Percentiles rank a stretch among this genome's conserved stretches.
These are phyloP conservation scores for Annulohypoxylon moriforme DNA, from an alignment of 495 filamentous ascomycete species.

Conservation along the genomic window DNA sequence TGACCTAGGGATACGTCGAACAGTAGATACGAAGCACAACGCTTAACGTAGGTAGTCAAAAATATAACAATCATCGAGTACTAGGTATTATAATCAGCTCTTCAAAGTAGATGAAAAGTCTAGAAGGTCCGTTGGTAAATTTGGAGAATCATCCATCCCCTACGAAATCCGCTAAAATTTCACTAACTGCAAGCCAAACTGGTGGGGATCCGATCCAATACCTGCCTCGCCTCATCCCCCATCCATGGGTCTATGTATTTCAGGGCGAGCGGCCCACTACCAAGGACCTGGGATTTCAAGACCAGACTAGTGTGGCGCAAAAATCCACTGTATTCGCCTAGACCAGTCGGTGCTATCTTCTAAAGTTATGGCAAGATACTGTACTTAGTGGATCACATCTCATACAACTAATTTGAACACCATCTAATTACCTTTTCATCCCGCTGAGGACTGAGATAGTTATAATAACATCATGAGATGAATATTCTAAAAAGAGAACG, in stretches of 20 bases:
- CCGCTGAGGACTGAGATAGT: neutral
- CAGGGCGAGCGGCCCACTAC: neutral
- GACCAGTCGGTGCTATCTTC: neutral
- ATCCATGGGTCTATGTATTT: neutral
- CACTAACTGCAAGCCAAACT: neutral
- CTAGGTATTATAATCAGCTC: neutral
- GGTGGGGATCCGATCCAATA: constrained; percentile 6
- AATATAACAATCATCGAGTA: neutral
- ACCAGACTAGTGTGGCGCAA: neutral
- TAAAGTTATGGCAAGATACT: neutral
- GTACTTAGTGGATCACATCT: neutral
- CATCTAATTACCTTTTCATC: neutral
- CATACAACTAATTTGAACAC: too few relatives aligned
- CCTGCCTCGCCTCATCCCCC: neutral
- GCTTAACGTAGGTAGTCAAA: neutral
- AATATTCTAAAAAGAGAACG: neutral
- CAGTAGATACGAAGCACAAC: neutral
- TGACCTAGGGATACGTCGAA: neutral
- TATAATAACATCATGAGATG: neutral
- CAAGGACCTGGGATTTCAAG: neutral
- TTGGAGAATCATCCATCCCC: neutral
- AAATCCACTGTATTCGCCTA: neutral
- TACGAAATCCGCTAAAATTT: neutral
- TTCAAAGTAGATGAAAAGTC: neutral
- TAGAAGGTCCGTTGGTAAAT: neutral